Conservation (phyloP, 1,284 basidiomycete species). For the Malassezia obtusa region DNA sequence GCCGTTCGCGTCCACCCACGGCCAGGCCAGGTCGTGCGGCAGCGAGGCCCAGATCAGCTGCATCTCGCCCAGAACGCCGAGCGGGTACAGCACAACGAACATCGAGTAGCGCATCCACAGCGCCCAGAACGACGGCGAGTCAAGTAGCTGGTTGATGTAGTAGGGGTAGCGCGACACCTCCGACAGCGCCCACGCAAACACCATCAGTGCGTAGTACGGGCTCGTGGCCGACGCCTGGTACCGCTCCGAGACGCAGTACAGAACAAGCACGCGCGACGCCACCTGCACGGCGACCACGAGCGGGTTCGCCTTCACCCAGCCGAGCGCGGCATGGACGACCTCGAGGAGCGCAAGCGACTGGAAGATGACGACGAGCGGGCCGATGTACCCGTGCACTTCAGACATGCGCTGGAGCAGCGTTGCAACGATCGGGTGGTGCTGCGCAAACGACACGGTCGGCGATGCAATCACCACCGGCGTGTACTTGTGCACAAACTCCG, state of each 20-base stretch:
- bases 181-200: constrained; percentile 83
- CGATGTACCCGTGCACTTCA: constrained; percentile 27
- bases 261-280: constrained; percentile 68
- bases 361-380: constrained; percentile 28
- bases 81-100: constrained; percentile 84
- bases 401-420: constrained; percentile 26
- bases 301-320: constrained; percentile 76
- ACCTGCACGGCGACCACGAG: constrained; percentile 77
- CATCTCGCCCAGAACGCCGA: constrained; percentile 82
- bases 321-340: constrained; percentile 62
- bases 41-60: constrained; percentile 69
- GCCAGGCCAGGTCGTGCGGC: constrained; percentile 49
- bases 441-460: constrained; percentile 19
- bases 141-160: constrained; percentile 63
- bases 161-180: constrained; percentile 86
- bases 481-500: constrained; percentile 9
- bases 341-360: constrained; percentile 38
- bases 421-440: constrained; percentile 22
- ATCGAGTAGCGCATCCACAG: constrained; percentile 58
- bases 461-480: constrained; percentile 25
- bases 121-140: constrained; percentile 23
- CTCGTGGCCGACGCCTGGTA: constrained; percentile 50
- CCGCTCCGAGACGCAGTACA: constrained; percentile 58
- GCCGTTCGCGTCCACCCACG: constrained; percentile 10
- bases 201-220: constrained; percentile 80